Evolutionary conservation across 163 green algal species (phyloP).

Genomic region (Scenedesmus sp.): DNA sequence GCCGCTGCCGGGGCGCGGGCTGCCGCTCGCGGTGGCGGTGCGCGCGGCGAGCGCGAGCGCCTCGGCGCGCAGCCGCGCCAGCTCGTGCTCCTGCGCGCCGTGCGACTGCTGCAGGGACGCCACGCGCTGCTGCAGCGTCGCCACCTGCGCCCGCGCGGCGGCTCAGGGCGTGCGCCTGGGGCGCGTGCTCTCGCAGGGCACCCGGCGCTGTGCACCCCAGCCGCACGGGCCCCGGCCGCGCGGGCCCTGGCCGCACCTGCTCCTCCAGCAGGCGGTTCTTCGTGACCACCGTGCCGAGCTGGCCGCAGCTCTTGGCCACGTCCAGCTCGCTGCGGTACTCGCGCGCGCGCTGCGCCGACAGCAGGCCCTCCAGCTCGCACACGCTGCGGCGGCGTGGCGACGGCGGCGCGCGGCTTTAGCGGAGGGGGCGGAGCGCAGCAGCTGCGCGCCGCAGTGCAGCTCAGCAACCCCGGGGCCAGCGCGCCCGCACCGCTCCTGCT

Average conservation of each 20-base stretch:
- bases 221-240: no score
- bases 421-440: no score
- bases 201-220: no score
- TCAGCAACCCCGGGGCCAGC: no score
- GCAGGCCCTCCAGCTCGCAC: slow-evolving; percentile 76
- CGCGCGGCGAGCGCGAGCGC: slow-evolving; percentile 52
- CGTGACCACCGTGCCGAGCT: slow-evolving; percentile 58
- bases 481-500: slow-evolving; percentile 52
- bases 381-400: slow-evolving; percentile 54
- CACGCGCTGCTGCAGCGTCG: slow-evolving; percentile 67
- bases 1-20: neutral
- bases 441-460: no score
- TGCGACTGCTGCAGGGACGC: slow-evolving; percentile 55
- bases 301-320: slow-evolving; percentile 31
- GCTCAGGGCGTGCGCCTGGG: neutral
- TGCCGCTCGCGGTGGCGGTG: slow-evolving; percentile 20
- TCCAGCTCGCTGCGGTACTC: slow-evolving; percentile 27
- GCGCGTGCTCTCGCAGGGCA: neutral
- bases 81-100: slow-evolving; percentile 58
- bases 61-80: slow-evolving; percentile 53
- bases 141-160: slow-evolving; percentile 56
- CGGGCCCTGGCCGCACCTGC: slow-evolving; percentile 55
- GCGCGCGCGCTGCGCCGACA: slow-evolving; percentile 65
- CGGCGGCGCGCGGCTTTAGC: no score
- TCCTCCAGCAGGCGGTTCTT: slow-evolving; percentile 66